These are phyloP conservation scores for Phytophthora pisi DNA, from an alignment of 352 stramenopile species.

Conservation along the genomic window DNA sequence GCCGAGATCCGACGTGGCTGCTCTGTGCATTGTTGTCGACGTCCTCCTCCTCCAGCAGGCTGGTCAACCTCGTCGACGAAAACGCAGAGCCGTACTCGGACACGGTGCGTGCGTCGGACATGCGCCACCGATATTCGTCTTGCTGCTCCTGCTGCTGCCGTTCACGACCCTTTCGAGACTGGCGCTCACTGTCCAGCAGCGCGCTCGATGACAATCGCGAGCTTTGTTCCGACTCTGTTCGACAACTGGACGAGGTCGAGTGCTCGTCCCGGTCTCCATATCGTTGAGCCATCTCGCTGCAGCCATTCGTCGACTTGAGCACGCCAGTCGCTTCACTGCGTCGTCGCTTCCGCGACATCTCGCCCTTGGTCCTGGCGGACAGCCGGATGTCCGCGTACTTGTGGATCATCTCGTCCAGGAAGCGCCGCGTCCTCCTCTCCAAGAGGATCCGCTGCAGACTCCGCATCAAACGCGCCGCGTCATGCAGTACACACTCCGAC, in stretches of 20 bases:
- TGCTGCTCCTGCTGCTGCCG: constrained; percentile 15
- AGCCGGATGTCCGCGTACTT: constrained; percentile 43
- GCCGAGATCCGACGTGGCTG: constrained; percentile 3
- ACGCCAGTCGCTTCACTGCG: constrained; percentile 21
- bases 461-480: constrained; percentile 32
- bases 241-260: constrained; percentile 33
- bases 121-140: constrained; percentile 26
- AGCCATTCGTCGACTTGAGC: constrained; percentile 12
- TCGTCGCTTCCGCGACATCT: constrained; percentile 24
- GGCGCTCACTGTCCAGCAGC: constrained; percentile 16
- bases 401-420: constrained; percentile 41
- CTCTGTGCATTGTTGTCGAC: constrained; percentile 1
- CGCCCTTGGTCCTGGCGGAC: constrained; percentile 12
- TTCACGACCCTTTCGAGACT: constrained; percentile 15
- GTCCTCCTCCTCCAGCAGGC: constrained; percentile 16
- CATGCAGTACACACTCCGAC: constrained; percentile 30
- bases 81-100: constrained; percentile 29
- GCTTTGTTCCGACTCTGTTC: constrained; percentile 30
- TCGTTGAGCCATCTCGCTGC: constrained; percentile 1
- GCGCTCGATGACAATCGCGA: constrained; percentile 20
- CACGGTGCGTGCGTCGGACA: constrained; percentile 19
- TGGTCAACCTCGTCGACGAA: constrained; percentile 23
- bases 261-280: constrained; percentile 11
- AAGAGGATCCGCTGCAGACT: constrained; percentile 36
- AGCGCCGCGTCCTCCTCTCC: constrained; percentile 37